Evolutionary conservation across 2,329 filamentous ascomycete species (phyloP), one percentile per base, ranked within the genome.

Genomic region (Grosmannia clavigera): DNA sequence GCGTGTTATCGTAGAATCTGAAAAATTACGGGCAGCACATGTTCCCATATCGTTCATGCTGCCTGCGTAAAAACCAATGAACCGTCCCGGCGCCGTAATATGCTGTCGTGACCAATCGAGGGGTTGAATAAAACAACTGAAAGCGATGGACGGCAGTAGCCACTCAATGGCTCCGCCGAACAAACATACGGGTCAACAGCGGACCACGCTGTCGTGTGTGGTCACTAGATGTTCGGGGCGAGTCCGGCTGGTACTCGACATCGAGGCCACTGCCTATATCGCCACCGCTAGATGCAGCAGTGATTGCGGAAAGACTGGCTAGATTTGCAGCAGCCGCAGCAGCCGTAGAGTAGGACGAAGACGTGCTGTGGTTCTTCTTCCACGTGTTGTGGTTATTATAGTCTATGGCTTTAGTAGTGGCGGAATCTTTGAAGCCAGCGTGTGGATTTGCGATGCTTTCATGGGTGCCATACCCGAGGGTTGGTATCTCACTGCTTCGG

Each of bases 111-210:
- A 9, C 9, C 33, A 35, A 35, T 35, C 33, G 33, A 35, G 33
- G 33, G 33, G 7, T 35, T 5, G 33, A 35, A 5, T 9, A 40
- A 40, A 16, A 40, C 38, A 40, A 16, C 4, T 16, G 38, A 14
- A 16, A 40, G 38, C 6, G 9, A 40, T 40, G 14, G 14, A 40
- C 12, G 14, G 38, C 19, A 11, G 27, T 27, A 12, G n/a, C 48
- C 48, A 52, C 3, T 59, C 40, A 65, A 48, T 63, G 58, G 46
- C 61, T 65, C 4, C 63, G 63, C 16, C 64, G 63, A n/a, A 64
- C 61, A 64, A 65, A 65, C 64, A 65, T 65, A 9, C 64, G 63
- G 10, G 59, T 58, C 35, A 65, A 31, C 27, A 65, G 38, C 10
- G 61, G 61, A 3, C 59, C 61, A n/a, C 60, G 63, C 35, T 60